Evolutionary conservation across 176 grass and related monocot genomes (phyloP), one percentile per base, ranked within the genome.

Genomic region (Bonia amplexicaulis): DNA sequence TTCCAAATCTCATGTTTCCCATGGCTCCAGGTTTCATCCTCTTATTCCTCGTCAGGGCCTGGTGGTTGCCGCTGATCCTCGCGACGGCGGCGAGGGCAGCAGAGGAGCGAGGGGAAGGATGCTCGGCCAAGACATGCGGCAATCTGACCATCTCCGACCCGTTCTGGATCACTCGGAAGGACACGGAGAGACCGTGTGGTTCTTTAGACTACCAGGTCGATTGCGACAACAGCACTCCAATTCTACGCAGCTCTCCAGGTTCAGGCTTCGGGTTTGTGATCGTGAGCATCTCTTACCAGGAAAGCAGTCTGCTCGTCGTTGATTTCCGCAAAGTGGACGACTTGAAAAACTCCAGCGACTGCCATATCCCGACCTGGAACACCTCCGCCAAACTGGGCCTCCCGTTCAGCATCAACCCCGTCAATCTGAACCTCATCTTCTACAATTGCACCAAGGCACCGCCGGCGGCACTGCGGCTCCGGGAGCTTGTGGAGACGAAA

Each of bases 381-480:
- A 66, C 27, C 77, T 51, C 27, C 45, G 61, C 1, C 15, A 66
- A 66, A 12, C 11, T 80, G 6, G 11, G 1, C 9, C 0, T 0
- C 17, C 3, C 6, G 17, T 66, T 80, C 37, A 15, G 0, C 3
- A 49, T 66, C 17, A 47, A 33, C 0, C 6, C 27, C 3, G 3
- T 0, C 19, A 80, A 66, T 13, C 45, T 37, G 27, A 23, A 67
- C 1, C 61, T 67, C 9, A 0, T 66, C 45, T 0, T 80, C n/a
- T 90, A 90, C 84, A 9, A 20, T 17, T 90, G 89, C 27, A 1
- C 0, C 0, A 13, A 17, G 33, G 0, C 3, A 5, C 39, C 40
- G 27, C 0, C 26, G 14, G 0, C 1, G 66, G 7, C 0, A 5
- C 1, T 0, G 37, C 1, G 1, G 1, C 5, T 0, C 3, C 0